Evolutionary conservation across 495 filamentous ascomycete species (phyloP).

Genomic region (Xylaria longipes): DNA sequence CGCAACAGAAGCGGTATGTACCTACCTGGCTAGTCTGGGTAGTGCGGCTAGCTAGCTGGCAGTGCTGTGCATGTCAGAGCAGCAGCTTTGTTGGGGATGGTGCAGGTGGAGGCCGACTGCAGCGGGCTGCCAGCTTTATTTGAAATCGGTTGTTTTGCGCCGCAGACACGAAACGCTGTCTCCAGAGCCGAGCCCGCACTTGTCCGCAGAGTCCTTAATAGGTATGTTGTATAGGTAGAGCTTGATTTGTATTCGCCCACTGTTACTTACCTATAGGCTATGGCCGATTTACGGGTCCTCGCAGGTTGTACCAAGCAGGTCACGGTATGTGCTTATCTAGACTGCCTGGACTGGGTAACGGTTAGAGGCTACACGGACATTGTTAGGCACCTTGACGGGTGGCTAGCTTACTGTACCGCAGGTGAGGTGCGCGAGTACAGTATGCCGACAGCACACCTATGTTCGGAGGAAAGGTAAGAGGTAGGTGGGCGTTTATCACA

Average conservation of each 20-base stretch:
- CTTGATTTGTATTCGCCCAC: slow-evolving; percentile 23
- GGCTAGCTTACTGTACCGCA: slow-evolving; percentile 14
- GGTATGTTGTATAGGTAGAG: neutral
- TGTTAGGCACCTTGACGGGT: neutral
- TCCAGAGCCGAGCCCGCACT: slow-evolving; percentile 15
- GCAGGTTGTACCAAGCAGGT: neutral
- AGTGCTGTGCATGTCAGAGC: neutral
- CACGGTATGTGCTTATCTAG: neutral
- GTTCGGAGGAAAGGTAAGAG: neutral
- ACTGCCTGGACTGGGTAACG: neutral
- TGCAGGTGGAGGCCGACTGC: neutral
- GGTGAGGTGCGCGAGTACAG: neutral
- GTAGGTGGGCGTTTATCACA: neutral
- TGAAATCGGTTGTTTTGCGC: slow-evolving; percentile 14
- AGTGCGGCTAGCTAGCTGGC: neutral
- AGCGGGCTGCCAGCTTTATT: slow-evolving; percentile 15
- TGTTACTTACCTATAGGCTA: neutral
- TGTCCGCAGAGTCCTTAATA: slow-evolving; percentile 13
- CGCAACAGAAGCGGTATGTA: neutral
- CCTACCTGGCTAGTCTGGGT: neutral
- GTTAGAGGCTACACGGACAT: neutral
- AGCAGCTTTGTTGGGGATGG: slow-evolving; percentile 5
- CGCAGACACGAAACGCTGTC: slow-evolving; percentile 16
- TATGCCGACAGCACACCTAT: neutral
- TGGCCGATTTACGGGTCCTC: neutral